phyloP scores from a whole-genome alignment of 257 asterid genomes.

The Gentiana straminea region DNA sequence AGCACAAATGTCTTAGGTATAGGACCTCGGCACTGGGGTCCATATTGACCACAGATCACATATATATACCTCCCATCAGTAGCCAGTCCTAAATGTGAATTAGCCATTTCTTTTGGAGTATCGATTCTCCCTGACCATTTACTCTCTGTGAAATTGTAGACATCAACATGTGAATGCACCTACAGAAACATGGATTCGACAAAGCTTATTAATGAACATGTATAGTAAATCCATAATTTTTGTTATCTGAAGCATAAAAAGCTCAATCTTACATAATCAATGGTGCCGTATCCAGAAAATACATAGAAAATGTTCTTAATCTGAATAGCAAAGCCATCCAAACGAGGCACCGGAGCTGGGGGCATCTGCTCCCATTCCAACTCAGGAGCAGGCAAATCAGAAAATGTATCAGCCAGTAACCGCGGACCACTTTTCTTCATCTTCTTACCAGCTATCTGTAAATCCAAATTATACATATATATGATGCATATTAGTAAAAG shows the following conservation, averaged over 20 bases:
- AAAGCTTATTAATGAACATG: neutral
- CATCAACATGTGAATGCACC: constrained; percentile 76
- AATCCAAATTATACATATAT: too few species aligned
- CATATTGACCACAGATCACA: constrained; percentile 55
- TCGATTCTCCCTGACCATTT: constrained; percentile 47
- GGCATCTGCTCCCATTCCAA: constrained; percentile 76
- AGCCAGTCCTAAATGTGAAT: constrained; percentile 72
- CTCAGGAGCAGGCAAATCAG: constrained; percentile 68
- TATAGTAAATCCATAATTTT: neutral
- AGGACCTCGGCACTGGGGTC: constrained; percentile 62
- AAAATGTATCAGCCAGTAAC: constrained; percentile 44
- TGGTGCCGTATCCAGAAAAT: constrained; percentile 47
- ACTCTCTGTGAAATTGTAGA: constrained; percentile 49
- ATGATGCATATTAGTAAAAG: too few species aligned
- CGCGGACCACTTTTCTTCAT: constrained; percentile 17
- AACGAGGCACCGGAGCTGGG: constrained; percentile 69
- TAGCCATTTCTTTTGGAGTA: constrained; percentile 60
- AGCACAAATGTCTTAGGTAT: constrained; percentile 41
- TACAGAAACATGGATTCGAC: constrained; percentile 6
- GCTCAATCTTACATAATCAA: constrained; percentile 43
- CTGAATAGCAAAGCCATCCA: constrained; percentile 68
- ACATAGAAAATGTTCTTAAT: constrained; percentile 47
- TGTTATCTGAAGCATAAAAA: neutral
- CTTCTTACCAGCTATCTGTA: neutral
- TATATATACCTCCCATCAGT: constrained; percentile 65